These are phyloP conservation scores for Zymoseptoria pseudotritici DNA, from an alignment of 2,329 filamentous ascomycete genomes.

Conservation along the genomic window DNA sequence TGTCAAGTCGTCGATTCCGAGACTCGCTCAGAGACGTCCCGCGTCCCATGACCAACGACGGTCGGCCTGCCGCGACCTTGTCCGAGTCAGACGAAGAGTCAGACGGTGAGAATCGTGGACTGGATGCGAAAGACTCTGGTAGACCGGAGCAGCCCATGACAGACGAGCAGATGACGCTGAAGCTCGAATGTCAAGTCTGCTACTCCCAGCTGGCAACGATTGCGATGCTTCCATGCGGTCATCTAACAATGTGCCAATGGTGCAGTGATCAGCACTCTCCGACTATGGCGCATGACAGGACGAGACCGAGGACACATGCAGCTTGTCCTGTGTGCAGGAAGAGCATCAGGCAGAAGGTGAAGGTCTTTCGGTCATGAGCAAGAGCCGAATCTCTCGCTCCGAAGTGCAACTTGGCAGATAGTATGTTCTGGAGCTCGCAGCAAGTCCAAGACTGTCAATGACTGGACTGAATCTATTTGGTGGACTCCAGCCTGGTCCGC, in stretches of 20 bases:
- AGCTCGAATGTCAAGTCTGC: conserved; percentile 47
- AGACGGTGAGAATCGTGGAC: conserved; percentile 26
- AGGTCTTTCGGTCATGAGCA: conserved; percentile 24
- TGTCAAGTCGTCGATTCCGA: conserved; percentile 6
- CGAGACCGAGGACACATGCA: conserved; percentile 31
- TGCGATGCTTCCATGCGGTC: conserved; percentile 47
- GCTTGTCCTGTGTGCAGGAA: conserved; percentile 43
- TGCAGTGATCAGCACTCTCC: conserved; percentile 47
- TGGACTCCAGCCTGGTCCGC: too few species aligned
- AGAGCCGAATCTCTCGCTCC: too few species aligned
- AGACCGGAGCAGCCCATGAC: conserved; percentile 41
- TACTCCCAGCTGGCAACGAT: conserved; percentile 46
- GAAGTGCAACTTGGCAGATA: too few species aligned
- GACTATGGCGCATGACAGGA: conserved; percentile 33
- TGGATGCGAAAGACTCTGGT: conserved; percentile 40
- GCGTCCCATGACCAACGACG: conserved; percentile 6
- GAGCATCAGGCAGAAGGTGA: conserved; percentile 38
- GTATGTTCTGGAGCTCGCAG: too few species aligned
- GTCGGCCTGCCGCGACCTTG: conserved; percentile 6
- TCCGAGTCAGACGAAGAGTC: conserved; percentile 18
- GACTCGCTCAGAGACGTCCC: neutral
- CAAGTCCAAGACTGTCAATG: too few species aligned
- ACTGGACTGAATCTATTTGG: too few species aligned
- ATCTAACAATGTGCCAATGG: conserved; percentile 49
- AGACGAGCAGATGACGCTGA: conserved; percentile 43